Base-by-base conservation (phyloP, 495 filamentous ascomycete genomes). In the Lindgomyces ingoldianus region DNA sequence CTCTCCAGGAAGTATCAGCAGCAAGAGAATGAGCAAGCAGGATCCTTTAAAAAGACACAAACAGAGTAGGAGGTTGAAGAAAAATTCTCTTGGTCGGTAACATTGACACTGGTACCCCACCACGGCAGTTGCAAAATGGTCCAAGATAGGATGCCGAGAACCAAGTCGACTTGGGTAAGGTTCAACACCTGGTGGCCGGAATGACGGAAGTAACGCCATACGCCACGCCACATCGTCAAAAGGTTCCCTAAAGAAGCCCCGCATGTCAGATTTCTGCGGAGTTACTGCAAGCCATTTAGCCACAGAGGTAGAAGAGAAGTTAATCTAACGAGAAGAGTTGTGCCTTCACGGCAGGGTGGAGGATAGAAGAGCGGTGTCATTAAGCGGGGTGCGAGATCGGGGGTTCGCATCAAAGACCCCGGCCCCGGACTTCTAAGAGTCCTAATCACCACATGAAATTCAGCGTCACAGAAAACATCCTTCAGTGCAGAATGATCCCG, bases 111-210 rank as follows among this genome's bases (percentile, higher is more conserved):
- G 6, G 18, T 55, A 55, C 63, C 57, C 63, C 55, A 60, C 63
- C 56, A 59, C 63, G 63, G 63, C 63, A 66, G 63, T 66, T 66
- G 62, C 1, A 48, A 19, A 39, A 39, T n/a, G 36, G 19, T 30
- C 60, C 56, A 56, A 63, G 12, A 12, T 44, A 33, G 49, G 14
- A 21, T 21, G 27, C 47, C 16, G 39, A 33, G 44, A 8, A 58
- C 53, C 16, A 64, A 8, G 60, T 53, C 53, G 61, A 64, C 52
- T 22, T 9, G 9, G 44, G 9, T 45, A 21, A 56, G 27, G 29
- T 39, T 27, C 36, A n/a, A 30, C 21, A 16, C 47, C 57, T 33
- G 49, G 58, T 46, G 14, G n/a, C 27, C 57, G 44, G 57, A 60
- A 48, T 19, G 30, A 21, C 51, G 51, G 29, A 55, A 42, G 33